Evolutionary conservation across 2,329 filamentous ascomycete species (phyloP), one percentile per base, ranked within the genome.

Genomic region (Paecilomyces dactylethromorphus): DNA sequence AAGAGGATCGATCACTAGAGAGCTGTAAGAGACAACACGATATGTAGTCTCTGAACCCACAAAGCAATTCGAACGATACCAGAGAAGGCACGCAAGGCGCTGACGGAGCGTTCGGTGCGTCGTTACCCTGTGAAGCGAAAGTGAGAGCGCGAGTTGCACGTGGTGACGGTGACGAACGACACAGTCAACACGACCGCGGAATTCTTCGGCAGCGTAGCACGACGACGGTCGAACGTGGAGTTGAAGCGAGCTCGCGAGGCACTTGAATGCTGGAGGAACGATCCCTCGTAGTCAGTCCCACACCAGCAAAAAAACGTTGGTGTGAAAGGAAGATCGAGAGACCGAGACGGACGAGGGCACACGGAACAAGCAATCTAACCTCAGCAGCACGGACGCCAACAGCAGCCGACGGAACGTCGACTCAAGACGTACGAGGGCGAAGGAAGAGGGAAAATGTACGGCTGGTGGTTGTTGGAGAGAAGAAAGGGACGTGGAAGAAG

Each of bases 101-200:
- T 54, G 33, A 13, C 53, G 50, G 52, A 58, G 10, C 56, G 32
- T 55, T 56, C 53, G 60, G 52, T 54, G 60, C 63, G 11, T 56
- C 50, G 58, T 62, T 60, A 63, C 67, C 62, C 70, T 64, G 62
- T 56, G 58, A 63, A 61, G 56, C 53, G 59, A 61, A 58, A 61
- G 52, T 61, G 50, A 62, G 53, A 53, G 60, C 65, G 70, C 65
- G 66, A 67, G 58, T 69, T 64, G 63, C 65, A 71, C 68, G 68
- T 66, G 62, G 64, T 54, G 60, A 63, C 57, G n/a, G 26, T 50
- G 21, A 56, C 39, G 18, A 22, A 51, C 39, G 29, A 24, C 39
- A 21, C 6, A n/a, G 29, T 49, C 22, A 26, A n/a, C 32, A 39
- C 21, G 21, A 29, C 22, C 45, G 26, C 45, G 24, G 21, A 45